A percentile compares a stretch with the other conserved stretches of the same genome.
phyloP scores from a whole-genome alignment of 768 basidiomycete species.

The Boletus reticulatus region DNA sequence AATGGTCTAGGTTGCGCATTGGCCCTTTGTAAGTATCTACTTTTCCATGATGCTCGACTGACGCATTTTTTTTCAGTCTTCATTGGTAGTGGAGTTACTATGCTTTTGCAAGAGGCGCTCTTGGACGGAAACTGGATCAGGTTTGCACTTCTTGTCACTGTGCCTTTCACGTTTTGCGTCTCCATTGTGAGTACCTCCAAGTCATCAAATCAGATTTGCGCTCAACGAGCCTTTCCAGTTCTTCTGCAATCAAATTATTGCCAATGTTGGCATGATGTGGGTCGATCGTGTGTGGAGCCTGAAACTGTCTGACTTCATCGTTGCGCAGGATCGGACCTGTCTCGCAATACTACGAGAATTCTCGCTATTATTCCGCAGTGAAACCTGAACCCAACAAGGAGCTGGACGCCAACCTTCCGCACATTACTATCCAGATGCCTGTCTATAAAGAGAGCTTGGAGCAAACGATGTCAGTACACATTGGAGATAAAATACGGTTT shows the following conservation, averaged over 20 bases:
- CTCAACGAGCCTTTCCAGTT: slow-evolving; percentile 44
- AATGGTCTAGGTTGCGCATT: slow-evolving; percentile 67
- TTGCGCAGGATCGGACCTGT: slow-evolving; percentile 68
- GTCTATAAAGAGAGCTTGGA: slow-evolving; percentile 87
- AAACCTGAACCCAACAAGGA: slow-evolving; percentile 60
- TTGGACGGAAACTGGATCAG: slow-evolving; percentile 62
- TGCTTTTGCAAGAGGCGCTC: slow-evolving; percentile 63
- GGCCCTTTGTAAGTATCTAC: slow-evolving; percentile 51
- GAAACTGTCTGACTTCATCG: background rate
- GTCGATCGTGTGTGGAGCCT: slow-evolving; percentile 18
- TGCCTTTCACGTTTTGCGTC: slow-evolving; percentile 74
- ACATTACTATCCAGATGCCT: slow-evolving; percentile 79
- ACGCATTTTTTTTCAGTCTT: slow-evolving; percentile 48
- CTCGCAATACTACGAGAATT: slow-evolving; percentile 83
- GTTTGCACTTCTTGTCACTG: slow-evolving; percentile 62
- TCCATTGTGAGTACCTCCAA: slow-evolving; percentile 52
- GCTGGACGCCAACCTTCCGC: slow-evolving; percentile 64
- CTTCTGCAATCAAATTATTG: slow-evolving; percentile 67
- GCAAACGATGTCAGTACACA: slow-evolving; percentile 68
- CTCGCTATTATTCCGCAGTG: slow-evolving; percentile 75
- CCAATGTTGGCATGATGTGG: slow-evolving; percentile 64
- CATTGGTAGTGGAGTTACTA: slow-evolving; percentile 56
- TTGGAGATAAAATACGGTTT: background rate
- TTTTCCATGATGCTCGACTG: background rate
- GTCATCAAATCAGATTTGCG: background rate